Percentiles rank a stretch among this genome's conserved stretches.
phyloP scores from a whole-genome alignment of 1,139 yeast species.

The Suhomyces guaymorum region DNA sequence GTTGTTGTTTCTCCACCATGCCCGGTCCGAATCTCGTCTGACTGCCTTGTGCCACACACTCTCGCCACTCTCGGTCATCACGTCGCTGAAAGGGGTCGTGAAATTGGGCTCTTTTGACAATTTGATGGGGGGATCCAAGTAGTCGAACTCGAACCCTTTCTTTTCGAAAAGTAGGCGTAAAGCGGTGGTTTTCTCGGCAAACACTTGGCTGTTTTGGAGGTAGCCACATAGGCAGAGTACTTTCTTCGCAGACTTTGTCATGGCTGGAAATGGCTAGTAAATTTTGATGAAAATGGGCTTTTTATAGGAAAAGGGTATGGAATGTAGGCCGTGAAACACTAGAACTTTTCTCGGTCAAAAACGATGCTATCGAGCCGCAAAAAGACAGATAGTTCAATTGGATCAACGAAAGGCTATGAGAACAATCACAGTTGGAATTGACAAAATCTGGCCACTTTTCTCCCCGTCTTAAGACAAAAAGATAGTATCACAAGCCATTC shows the following conservation, averaged over 20 bases:
- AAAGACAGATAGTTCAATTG: no score
- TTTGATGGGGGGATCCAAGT: constrained; percentile 36
- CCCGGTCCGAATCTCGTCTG: constrained; percentile 53
- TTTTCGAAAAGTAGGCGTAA: constrained; percentile 65
- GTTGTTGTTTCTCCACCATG: constrained; percentile 44
- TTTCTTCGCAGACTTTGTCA: no score
- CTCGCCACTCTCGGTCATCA: constrained; percentile 21
- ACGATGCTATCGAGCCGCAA: no score
- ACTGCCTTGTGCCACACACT: constrained; percentile 35
- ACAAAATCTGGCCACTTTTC: no score
- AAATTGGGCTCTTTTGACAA: constrained; percentile 16
- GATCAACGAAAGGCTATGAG: no score
- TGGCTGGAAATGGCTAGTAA: no score
- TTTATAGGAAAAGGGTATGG: no score
- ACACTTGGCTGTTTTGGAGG: constrained; percentile 68
- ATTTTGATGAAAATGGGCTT: no score
- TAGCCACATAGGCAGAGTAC: constrained; percentile 46
- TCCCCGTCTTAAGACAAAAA: no score
- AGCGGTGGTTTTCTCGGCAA: constrained; percentile 80
- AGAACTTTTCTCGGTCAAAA: no score
- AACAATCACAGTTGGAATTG: no score
- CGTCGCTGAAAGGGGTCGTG: background rate
- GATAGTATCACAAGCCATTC: no score
- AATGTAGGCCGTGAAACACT: background rate
- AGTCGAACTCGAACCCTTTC: constrained; percentile 51